phyloP scores from a whole-genome alignment of 306 rosid species.

The Quercus berberidifolia region DNA sequence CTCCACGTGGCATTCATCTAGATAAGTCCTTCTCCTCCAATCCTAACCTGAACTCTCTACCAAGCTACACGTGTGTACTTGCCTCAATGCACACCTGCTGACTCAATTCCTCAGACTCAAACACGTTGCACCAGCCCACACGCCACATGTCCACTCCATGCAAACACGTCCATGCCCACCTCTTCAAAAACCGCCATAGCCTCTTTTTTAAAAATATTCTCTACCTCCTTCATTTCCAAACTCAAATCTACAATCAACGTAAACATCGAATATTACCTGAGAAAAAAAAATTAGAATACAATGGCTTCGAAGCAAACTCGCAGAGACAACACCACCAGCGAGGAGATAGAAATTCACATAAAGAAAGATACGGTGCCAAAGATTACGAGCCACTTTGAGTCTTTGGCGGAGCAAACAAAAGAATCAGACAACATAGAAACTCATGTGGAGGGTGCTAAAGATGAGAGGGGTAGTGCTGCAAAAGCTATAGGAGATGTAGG shows the following conservation, averaged over 20 bases:
- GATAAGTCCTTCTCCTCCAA: neutral
- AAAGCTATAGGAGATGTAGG: too few species aligned
- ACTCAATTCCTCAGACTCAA: slow-evolving; percentile 18
- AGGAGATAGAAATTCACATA: slow-evolving; percentile 40
- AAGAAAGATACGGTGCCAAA: slow-evolving; percentile 54
- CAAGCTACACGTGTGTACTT: slow-evolving; percentile 4
- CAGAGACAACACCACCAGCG: slow-evolving; percentile 37
- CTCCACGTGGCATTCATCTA: slow-evolving; percentile 19
- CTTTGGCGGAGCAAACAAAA: slow-evolving; percentile 30
- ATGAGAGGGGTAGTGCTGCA: too few species aligned
- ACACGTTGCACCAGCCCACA: slow-evolving; percentile 35
- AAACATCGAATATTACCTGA: too few species aligned
- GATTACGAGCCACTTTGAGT: slow-evolving; percentile 54
- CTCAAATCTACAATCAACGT: neutral
- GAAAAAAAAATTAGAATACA: too few species aligned
- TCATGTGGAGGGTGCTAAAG: too few species aligned
- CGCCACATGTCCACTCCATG: slow-evolving; percentile 49
- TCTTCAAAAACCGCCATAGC: slow-evolving; percentile 28
- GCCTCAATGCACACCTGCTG: neutral
- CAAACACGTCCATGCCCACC: slow-evolving; percentile 33
- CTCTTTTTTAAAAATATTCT: slow-evolving; percentile 18
- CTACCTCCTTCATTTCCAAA: neutral
- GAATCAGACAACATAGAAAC: neutral
- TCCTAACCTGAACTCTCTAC: neutral
- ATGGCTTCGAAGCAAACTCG: slow-evolving; percentile 67